phyloP scores from a whole-genome alignment of 1,139 yeast species.

The Saccharomyces hybrid region DNA sequence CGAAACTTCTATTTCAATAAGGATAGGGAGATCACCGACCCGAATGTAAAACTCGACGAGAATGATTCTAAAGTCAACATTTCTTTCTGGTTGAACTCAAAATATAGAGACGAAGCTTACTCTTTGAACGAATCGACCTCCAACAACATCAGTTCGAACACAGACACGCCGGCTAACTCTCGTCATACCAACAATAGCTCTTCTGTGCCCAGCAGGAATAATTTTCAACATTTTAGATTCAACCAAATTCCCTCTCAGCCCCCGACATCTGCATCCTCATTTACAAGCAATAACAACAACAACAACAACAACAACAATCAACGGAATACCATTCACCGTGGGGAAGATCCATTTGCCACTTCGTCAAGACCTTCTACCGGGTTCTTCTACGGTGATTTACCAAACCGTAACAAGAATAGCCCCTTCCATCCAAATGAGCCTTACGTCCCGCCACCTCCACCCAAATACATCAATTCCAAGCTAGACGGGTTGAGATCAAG shows the following conservation, averaged over 20 bases:
- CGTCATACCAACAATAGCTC: neutral
- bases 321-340: neutral
- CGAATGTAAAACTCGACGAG: conserved; percentile 14
- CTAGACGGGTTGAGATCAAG: conserved; percentile 28
- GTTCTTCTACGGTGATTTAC: neutral
- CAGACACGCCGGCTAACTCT: neutral
- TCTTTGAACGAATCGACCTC: conserved; percentile 12
- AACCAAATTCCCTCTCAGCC: conserved; percentile 11
- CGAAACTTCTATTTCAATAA: conserved; percentile 20
- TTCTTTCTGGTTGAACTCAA: conserved; percentile 22
- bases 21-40: conserved; percentile 20
- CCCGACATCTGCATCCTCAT: conserved; percentile 13
- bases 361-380: neutral
- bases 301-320: neutral
- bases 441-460: conserved; percentile 22
- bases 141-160: neutral
- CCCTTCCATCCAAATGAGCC: conserved; percentile 8
- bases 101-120: conserved; percentile 18
- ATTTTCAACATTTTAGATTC: conserved; percentile 4
- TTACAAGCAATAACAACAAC: conserved; percentile 1
- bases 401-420: conserved; percentile 1
- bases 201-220: conserved; percentile 1
- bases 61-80: conserved; percentile 19
- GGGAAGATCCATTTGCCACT: conserved; percentile 4
- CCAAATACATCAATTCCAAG: conserved; percentile 29